Conservation (phyloP, 2,329 filamentous ascomycete species). For the Scytalidium lignicola region DNA sequence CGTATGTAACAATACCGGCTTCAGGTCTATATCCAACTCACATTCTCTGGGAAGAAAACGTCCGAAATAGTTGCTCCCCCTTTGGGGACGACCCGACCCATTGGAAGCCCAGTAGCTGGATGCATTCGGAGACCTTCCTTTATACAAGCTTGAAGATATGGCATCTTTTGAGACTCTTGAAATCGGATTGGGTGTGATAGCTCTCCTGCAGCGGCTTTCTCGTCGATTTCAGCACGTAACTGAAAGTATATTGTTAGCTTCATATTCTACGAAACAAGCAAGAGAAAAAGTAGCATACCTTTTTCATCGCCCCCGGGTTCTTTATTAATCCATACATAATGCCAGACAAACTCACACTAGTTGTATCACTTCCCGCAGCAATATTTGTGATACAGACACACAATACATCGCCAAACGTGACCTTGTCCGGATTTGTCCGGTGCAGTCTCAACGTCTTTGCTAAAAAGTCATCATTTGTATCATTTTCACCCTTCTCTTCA, state of each 20-base stretch:
- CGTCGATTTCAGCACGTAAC: conserved; percentile 6
- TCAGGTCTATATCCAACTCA: not conserved
- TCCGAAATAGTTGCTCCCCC: conserved; percentile 37
- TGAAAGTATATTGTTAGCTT: conserved; percentile 6
- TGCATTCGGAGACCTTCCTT: conserved; percentile 45
- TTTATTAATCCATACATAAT: conserved; percentile 40
- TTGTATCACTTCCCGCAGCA: conserved; percentile 39
- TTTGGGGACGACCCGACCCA: conserved; percentile 39
- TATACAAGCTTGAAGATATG: conserved; percentile 45
- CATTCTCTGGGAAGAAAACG: conserved; percentile 31
- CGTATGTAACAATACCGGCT: not conserved
- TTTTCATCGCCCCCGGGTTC: conserved; percentile 16
- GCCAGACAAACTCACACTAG: conserved; percentile 40
- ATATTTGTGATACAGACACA: conserved; percentile 29
- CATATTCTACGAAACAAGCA: conserved; percentile 6
- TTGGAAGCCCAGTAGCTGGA: conserved; percentile 35
- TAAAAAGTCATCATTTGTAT: conserved; percentile 28
- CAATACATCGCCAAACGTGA: conserved; percentile 33
- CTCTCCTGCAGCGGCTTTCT: not conserved
- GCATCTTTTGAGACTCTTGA: conserved; percentile 33
- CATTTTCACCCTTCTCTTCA: conserved; percentile 6
- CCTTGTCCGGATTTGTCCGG: conserved; percentile 34
- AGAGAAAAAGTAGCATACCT: not conserved
- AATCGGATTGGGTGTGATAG: conserved; percentile 23
- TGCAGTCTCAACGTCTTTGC: conserved; percentile 34